Base-by-base conservation (phyloP, 2,329 filamentous ascomycete genomes). In the Claviceps africana region DNA sequence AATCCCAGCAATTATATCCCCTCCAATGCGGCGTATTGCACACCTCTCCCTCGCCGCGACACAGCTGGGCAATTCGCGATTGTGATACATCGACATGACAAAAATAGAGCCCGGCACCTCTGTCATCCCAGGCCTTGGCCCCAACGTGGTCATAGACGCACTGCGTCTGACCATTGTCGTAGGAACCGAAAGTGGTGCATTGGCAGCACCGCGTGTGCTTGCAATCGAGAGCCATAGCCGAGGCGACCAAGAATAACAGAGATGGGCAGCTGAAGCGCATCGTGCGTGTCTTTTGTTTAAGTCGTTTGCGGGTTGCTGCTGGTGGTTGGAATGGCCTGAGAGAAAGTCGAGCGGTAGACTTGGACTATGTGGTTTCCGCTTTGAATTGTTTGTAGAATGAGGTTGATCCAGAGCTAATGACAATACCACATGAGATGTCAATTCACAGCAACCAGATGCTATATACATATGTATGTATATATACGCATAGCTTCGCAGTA, bases 121-220 rank as follows among this genome's bases (percentile, higher is more conserved):
- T 37, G 33, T 47, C 33, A 37, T 15, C 33, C 47, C 47, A 48
- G 8, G 33, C 33, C 13, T 48, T n/a, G 33, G 47, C 47, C 11
- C 15, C 47, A 17, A 39, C 47, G 3, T 48, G 47, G 33, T 48
- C 33, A 19, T 47, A 47, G 21, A 48, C 47, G 9, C 47, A 48
- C 19, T 48, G 7, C 7, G 47, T 48, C 33, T 48, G 47, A 13
- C 19, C 33, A 25, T 48, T 48, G 21, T 48, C 33, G 47, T 48
- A 39, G 19, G 3, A 11, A 21, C 33, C 47, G 19, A 48, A 48
- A 6, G 13, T 22, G 21, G 33, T 48, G 21, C 47, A 37, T 22
- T 48, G 47, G 33, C 47, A 48, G 33, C 47, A 48, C 33, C 47
- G 33, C 33, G 47, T 48, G 47, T 48, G 1, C 47, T 48, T 37